Evolutionary conservation across 208 protist species (phyloP), one percentile per base, ranked within the genome.

Genomic region (Leishmania guyanensis): DNA sequence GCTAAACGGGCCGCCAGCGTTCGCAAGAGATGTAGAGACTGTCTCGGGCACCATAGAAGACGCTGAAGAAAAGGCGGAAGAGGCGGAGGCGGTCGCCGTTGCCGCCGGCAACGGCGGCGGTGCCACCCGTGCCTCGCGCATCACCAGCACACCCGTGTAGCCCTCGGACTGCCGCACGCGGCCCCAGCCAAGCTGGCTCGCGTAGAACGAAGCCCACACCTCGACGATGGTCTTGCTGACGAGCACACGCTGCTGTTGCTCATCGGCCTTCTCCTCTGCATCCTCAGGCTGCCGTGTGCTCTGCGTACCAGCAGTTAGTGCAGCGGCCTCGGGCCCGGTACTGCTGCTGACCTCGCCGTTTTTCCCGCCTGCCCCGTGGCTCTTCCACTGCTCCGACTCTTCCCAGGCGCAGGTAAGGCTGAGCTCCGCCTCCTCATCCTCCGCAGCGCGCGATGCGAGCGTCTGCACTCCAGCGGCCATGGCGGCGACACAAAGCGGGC

Each of bases 81-180:
- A 48, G 6, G 76, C 76, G n/a, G 64, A 4, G 51, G 60, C 1
- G 48, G 43, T 62, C 53, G 36, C 60, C 29, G 36, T 46, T 16
- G 43, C 12, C 10, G 72, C 50, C 36, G 50, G 51, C 29, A 73
- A 53, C 46, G 48, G 74, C 62, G 77, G 73, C 29, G 78, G 74
- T 39, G 54, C 65, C 26, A 79, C 53, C 12, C 78, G 73, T 2
- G 78, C 78, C 84, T 84, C 77, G 48, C 76, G 66, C 73, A 90
- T 79, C 81, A 81, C 79, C 62, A 89, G 77, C 48, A 90, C 83
- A 36, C 80, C 92, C 14, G 92, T 95, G 75, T 90, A 92, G 46
- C 92, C 92, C 46, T 92, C 88, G n/a, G 75, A 69, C 77, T 87
- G 72, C 54, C 83, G 79, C 33, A 93, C 72, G 20, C 79, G 56